A percentile compares a stretch with the other conserved stretches of the same genome.
Conservation (phyloP, 2,329 filamentous ascomycete genomes). For the Alternaria triticina region DNA sequence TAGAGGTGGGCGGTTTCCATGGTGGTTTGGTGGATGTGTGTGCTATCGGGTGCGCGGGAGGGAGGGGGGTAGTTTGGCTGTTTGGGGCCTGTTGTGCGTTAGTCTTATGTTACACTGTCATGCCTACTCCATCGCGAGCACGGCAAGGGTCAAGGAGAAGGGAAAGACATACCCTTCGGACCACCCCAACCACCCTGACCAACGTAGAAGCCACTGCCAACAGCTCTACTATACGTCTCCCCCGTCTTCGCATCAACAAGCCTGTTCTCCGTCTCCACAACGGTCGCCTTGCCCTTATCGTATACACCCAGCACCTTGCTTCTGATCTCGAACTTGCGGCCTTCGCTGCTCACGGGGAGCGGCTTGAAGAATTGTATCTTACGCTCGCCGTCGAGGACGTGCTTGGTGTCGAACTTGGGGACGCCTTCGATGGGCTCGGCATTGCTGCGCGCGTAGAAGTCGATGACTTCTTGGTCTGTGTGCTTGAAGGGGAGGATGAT, state of each 20-base stretch:
- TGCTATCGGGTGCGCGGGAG: slow-evolving; percentile 72
- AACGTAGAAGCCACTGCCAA: slow-evolving; percentile 78
- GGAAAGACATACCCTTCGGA: slow-evolving; percentile 70
- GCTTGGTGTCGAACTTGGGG: slow-evolving; percentile 75
- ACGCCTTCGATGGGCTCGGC: slow-evolving; percentile 73
- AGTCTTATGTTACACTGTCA: background rate
- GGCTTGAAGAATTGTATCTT: slow-evolving; percentile 78
- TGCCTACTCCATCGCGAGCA: background rate
- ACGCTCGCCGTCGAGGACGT: slow-evolving; percentile 84
- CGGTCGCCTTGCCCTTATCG: slow-evolving; percentile 85
- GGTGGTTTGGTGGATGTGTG: slow-evolving; percentile 73
- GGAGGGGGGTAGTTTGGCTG: slow-evolving; percentile 80
- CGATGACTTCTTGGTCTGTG: slow-evolving; percentile 75
- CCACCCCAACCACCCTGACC: slow-evolving; percentile 86
- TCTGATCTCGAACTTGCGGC: slow-evolving; percentile 76
- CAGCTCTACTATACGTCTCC: slow-evolving; percentile 73
- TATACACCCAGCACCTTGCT: slow-evolving; percentile 84
- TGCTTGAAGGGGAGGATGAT: slow-evolving; percentile 85
- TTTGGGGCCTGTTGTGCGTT: slow-evolving; percentile 61
- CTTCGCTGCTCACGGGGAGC: slow-evolving; percentile 73
- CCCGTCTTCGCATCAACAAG: slow-evolving; percentile 73
- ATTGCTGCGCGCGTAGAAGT: slow-evolving; percentile 79
- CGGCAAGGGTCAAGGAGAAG: background rate
- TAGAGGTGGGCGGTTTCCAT: slow-evolving; percentile 67
- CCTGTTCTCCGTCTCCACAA: slow-evolving; percentile 79